A percentile compares a stretch with the other conserved stretches of the same genome.
Evolutionary conservation across 148 eudicot species (phyloP).

Genomic region (Selenicereus undatus): DNA sequence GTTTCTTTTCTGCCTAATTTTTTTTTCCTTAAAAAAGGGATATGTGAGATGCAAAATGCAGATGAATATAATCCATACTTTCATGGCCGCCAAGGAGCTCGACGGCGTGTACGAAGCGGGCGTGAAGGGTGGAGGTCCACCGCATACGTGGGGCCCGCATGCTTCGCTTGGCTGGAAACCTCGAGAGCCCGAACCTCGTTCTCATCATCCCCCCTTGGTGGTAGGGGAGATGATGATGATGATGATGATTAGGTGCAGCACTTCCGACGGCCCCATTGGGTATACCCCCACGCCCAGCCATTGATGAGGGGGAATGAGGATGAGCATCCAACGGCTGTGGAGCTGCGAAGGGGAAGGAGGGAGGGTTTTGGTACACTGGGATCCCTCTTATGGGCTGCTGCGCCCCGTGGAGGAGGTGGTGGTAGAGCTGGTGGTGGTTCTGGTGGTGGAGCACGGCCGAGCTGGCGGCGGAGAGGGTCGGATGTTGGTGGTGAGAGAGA

Average conservation of each 20-base stretch:
- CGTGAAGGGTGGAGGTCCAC: constrained; percentile 91
- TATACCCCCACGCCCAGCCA: neutral
- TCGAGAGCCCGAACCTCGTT: constrained; percentile 52
- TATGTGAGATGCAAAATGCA: neutral
- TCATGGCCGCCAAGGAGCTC: constrained; percentile 98
- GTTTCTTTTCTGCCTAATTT: neutral
- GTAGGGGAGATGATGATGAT: constrained; percentile 3
- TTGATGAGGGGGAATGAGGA: neutral
- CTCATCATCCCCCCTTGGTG: constrained; percentile 42
- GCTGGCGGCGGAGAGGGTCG: constrained; percentile 1
- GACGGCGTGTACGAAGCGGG: constrained; percentile 93
- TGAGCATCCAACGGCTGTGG: constrained; percentile 14
- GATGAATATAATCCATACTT: constrained; percentile 36
- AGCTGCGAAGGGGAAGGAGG: constrained; percentile 42
- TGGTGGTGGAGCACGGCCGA: constrained; percentile 15
- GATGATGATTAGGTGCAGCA: neutral
- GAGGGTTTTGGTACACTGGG: constrained; percentile 79
- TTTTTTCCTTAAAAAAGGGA: neutral
- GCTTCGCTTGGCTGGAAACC: constrained; percentile 80
- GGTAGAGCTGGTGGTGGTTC: constrained; percentile 25
- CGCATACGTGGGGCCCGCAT: constrained; percentile 98
- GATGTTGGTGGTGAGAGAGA: constrained; percentile 27
- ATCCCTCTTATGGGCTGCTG: constrained; percentile 72
- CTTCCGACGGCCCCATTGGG: neutral
- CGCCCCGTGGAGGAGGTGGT: constrained; percentile 19